Percentiles rank a stretch among this genome's conserved stretches.
Conservation (phyloP, 164 flowering plant genomes). For the Brasenia schreberi region DNA sequence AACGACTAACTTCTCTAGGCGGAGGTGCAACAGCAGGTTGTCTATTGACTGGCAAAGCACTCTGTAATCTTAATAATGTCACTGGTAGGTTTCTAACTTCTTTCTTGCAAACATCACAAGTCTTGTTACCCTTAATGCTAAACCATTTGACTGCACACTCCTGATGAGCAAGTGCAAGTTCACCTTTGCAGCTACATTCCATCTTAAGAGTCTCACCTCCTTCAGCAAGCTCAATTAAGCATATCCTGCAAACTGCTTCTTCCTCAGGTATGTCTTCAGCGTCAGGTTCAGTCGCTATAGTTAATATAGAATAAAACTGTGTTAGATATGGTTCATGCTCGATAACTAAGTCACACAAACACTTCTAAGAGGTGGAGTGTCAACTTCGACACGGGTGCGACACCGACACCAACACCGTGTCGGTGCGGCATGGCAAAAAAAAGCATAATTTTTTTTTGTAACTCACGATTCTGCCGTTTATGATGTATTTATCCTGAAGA, state of each 20-base stretch:
- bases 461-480: too few species aligned
- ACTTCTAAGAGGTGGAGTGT: too few species aligned
- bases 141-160: constrained; percentile 90
- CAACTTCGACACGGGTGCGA: too few species aligned
- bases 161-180: constrained; percentile 78
- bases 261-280: constrained; percentile 80
- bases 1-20: constrained; percentile 36
- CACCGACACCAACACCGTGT: too few species aligned
- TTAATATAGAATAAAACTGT: background rate
- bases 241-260: constrained; percentile 81
- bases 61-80: constrained; percentile 43
- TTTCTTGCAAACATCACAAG: constrained; percentile 69
- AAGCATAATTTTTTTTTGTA: too few species aligned
- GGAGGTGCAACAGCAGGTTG: constrained; percentile 20
- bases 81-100: constrained; percentile 76
- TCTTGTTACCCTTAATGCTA: constrained; percentile 74
- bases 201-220: constrained; percentile 70
- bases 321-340: too few species aligned
- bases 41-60: constrained; percentile 28
- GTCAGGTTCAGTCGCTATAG: constrained; percentile 28
- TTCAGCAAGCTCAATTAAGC: constrained; percentile 66
- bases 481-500: too few species aligned
- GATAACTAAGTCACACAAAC: too few species aligned
- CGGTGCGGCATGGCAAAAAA: too few species aligned
- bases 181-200: constrained; percentile 89